A percentile compares a stretch with the other conserved stretches of the same genome.
phyloP scores from a whole-genome alignment of 208 protist genomes.

The Wallacemonas sp. region DNA sequence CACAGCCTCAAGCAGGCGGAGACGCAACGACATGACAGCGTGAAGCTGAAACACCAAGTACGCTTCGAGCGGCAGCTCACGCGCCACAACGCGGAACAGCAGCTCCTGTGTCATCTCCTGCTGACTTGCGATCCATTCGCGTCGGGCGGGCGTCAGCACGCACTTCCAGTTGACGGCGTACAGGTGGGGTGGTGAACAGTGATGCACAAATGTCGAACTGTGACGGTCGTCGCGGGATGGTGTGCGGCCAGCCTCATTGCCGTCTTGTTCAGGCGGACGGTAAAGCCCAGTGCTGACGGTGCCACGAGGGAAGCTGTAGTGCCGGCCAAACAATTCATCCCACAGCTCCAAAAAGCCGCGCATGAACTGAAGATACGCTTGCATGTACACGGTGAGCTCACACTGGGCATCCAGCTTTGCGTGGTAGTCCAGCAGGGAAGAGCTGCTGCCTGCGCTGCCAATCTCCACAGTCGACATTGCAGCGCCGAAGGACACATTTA shows the following conservation, averaged over 20 bases:
- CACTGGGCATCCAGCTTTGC: background rate
- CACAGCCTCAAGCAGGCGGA: slow-evolving; percentile 49
- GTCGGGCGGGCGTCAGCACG: slow-evolving; percentile 28
- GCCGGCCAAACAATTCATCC: slow-evolving; percentile 58
- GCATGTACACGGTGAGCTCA: slow-evolving; percentile 24
- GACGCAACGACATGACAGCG: slow-evolving; percentile 36
- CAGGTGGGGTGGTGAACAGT: slow-evolving; percentile 45
- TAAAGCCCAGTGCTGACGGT: slow-evolving; percentile 5
- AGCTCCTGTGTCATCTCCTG: slow-evolving; percentile 36
- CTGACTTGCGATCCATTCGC: slow-evolving; percentile 40
- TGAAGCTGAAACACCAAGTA: slow-evolving; percentile 74
- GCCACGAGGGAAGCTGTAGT: slow-evolving; percentile 24
- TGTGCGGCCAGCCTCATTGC: slow-evolving; percentile 9
- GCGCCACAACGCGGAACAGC: slow-evolving; percentile 31
- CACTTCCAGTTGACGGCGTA: slow-evolving; percentile 66
- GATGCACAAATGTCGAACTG: background rate
- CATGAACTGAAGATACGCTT: slow-evolving; percentile 52
- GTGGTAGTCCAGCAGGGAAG: background rate
- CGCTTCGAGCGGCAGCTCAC: slow-evolving; percentile 37
- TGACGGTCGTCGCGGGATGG: background rate
- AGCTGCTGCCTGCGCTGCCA: background rate
- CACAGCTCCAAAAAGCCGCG: slow-evolving; percentile 50
- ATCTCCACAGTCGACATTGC: slow-evolving; percentile 6
- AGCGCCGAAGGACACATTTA: background rate
- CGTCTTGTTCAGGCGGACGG: background rate